Evolutionary conservation across 768 basidiomycete genomes (phyloP).

Genomic region (Coprinellus micaceus): DNA sequence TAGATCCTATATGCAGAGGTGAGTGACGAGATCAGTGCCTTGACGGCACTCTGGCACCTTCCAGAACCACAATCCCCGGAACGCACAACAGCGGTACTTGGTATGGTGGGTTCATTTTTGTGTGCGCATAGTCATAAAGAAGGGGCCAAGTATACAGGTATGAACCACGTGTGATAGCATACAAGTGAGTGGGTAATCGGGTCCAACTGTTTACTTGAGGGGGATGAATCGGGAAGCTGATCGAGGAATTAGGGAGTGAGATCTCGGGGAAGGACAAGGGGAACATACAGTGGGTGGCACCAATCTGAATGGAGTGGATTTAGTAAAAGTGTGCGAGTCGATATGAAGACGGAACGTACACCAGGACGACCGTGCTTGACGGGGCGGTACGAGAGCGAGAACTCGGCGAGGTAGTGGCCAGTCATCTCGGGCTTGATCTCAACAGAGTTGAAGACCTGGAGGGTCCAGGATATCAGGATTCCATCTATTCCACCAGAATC

Average conservation of each 20-base stretch:
- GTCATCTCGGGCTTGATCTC: slow-evolving; percentile 99
- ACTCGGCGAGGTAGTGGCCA: slow-evolving; percentile 98
- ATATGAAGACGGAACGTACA: slow-evolving; percentile 54
- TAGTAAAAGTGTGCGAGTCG: not conserved
- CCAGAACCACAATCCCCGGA: no score
- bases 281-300: slow-evolving; percentile 83
- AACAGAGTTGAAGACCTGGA: slow-evolving; percentile 87
- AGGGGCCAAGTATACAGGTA: slow-evolving; percentile 5
- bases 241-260: slow-evolving; percentile 12
- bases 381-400: slow-evolving; percentile 95
- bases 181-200: slow-evolving; percentile 14
- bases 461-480: not conserved
- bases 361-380: slow-evolving; percentile 99
- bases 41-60: no score
- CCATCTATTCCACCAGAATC: not conserved
- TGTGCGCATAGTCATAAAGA: slow-evolving; percentile 3
- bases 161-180: slow-evolving; percentile 4
- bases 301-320: slow-evolving; percentile 51
- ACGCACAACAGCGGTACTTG: no score
- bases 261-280: not conserved
- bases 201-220: slow-evolving; percentile 74
- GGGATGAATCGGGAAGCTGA: slow-evolving; percentile 85
- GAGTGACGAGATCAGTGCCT: no score
- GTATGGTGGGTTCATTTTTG: not conserved
- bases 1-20: no score